A percentile compares a stretch with the other conserved stretches of the same genome.
Conservation (phyloP, 106 monocot species). For the Triglochin maritima region DNA sequence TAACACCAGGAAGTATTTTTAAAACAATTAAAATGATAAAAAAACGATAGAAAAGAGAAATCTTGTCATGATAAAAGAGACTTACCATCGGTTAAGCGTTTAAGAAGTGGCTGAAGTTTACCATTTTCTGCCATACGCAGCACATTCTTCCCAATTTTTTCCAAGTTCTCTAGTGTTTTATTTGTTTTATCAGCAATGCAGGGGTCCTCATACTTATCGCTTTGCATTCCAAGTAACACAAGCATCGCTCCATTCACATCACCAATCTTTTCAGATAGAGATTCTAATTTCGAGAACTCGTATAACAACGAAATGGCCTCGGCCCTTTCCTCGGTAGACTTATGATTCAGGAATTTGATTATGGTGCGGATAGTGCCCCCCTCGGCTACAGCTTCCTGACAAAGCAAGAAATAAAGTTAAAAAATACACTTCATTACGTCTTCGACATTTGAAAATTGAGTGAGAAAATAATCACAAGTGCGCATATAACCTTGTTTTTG, state of each 20-base stretch:
- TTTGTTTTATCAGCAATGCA: conserved; percentile 52
- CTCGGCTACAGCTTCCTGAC: conserved; percentile 49
- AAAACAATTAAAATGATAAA: background rate
- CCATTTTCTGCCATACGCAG: conserved; percentile 96
- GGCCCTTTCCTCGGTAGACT: conserved; percentile 47
- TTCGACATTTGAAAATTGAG: background rate
- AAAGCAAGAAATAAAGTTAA: background rate
- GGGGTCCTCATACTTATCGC: conserved; percentile 57
- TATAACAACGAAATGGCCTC: conserved; percentile 63
- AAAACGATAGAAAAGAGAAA: background rate
- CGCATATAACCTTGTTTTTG: conserved; percentile 61
- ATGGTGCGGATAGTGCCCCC: conserved; percentile 61
- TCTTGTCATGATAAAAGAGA: background rate
- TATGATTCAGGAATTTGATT: conserved; percentile 70
- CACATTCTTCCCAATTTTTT: conserved; percentile 65
- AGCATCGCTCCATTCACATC: conserved; percentile 76
- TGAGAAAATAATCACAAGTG: conserved; percentile 1
- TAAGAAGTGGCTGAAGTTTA: conserved; percentile 70
- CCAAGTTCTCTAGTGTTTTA: conserved; percentile 70
- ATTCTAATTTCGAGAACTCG: conserved; percentile 76
- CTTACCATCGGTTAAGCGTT: conserved; percentile 46
- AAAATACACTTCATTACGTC: background rate
- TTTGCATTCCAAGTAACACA: conserved; percentile 63
- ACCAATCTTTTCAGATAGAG: conserved; percentile 78
- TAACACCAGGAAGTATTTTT: no score